Evolutionary conservation across 208 protist genomes (phyloP).

Genomic region (Naegleria gruberi): DNA sequence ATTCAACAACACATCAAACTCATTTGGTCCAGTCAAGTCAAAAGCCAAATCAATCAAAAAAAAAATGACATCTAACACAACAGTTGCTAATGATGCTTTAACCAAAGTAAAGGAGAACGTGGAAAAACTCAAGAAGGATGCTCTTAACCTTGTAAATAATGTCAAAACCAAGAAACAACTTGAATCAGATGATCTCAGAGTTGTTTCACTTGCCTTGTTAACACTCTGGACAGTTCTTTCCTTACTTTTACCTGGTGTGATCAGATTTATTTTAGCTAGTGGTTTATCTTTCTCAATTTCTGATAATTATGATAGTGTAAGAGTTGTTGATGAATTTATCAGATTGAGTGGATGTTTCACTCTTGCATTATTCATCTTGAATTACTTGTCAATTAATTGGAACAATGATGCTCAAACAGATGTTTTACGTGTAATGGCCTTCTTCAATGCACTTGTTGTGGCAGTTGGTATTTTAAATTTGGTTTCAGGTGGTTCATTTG

Average conservation of each 20-base stretch:
- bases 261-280: constrained; percentile 55
- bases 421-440: not conserved
- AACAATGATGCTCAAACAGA: not conserved
- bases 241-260: not conserved
- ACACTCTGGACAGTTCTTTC: not conserved
- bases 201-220: not conserved
- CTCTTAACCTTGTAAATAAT: not conserved
- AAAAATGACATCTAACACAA: too few relatives aligned
- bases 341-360: not conserved
- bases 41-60: too few relatives aligned
- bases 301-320: not conserved
- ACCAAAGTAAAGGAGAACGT: not conserved
- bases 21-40: too few relatives aligned
- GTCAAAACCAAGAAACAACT: not conserved
- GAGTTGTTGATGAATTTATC: not conserved
- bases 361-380: not conserved
- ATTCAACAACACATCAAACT: too few relatives aligned
- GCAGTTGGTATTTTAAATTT: not conserved
- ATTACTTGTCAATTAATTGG: not conserved
- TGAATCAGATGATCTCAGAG: not conserved
- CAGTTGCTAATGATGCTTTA: not conserved
- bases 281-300: constrained; percentile 55
- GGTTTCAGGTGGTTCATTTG: not conserved
- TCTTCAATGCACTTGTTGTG: not conserved
- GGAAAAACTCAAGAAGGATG: not conserved